A percentile compares a stretch with the other conserved stretches of the same genome.
phyloP scores from a whole-genome alignment of 495 filamentous ascomycete species.

The Baudoinia panamericana region DNA sequence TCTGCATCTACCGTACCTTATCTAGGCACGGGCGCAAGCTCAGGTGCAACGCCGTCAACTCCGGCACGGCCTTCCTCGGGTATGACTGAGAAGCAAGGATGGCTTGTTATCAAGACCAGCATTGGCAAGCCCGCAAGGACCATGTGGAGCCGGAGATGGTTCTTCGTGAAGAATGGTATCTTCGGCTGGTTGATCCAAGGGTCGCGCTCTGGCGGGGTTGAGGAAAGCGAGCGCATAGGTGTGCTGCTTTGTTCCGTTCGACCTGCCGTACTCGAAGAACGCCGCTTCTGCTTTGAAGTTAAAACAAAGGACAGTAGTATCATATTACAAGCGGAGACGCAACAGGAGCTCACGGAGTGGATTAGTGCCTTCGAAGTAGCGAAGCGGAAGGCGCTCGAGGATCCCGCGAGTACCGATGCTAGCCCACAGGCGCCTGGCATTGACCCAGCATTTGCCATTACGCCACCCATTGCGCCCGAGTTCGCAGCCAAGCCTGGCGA shows the following conservation, averaged over 20 bases:
- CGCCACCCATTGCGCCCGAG: constrained; percentile 71
- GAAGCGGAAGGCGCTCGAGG: constrained; percentile 81
- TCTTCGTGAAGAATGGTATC: constrained; percentile 85
- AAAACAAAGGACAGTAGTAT: constrained; percentile 93
- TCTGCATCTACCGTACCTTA: constrained; percentile 74
- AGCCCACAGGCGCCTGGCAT: constrained; percentile 37
- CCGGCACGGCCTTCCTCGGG: constrained; percentile 29
- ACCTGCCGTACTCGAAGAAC: constrained; percentile 81
- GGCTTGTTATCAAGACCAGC: constrained; percentile 71
- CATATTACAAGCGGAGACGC: constrained; percentile 83
- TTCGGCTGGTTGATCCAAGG: constrained; percentile 94
- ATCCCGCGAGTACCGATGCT: constrained; percentile 49
- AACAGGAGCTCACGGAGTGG: constrained; percentile 81
- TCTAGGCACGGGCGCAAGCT: constrained; percentile 56
- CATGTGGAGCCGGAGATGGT: constrained; percentile 83
- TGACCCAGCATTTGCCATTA: constrained; percentile 88
- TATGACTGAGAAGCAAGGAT: constrained; percentile 69
- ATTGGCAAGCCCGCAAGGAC: constrained; percentile 81
- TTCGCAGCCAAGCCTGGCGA: constrained; percentile 62
- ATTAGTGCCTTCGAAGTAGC: constrained; percentile 81
- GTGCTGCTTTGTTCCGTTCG: constrained; percentile 87
- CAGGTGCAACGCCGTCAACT: constrained; percentile 39
- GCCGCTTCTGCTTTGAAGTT: constrained; percentile 94
- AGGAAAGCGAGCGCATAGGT: constrained; percentile 92
- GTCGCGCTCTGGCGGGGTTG: constrained; percentile 66